Conservation (phyloP, 2,329 filamentous ascomycete genomes). For the Pseudogymnoascus sp. region DNA sequence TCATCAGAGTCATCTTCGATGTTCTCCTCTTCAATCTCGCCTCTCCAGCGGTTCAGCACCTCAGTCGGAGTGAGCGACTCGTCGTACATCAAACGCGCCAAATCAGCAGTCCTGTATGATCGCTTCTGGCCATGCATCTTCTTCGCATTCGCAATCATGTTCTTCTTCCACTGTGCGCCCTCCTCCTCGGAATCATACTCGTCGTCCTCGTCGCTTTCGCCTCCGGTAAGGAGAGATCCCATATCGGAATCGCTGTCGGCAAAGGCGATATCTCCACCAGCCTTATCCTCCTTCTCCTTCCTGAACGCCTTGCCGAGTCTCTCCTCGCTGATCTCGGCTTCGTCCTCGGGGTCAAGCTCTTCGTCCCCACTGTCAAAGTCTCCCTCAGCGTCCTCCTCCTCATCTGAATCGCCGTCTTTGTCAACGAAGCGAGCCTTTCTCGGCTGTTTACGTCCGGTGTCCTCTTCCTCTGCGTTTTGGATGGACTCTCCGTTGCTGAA, state of each 20-base stretch:
- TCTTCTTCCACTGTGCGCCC: slow-evolving; percentile 77
- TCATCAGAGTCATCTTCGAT: slow-evolving; percentile 47
- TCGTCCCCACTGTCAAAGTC: slow-evolving; percentile 48
- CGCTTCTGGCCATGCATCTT: slow-evolving; percentile 61
- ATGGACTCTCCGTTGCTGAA: slow-evolving; percentile 72
- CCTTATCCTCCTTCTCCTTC: slow-evolving; percentile 41
- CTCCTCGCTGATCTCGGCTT: slow-evolving; percentile 49
- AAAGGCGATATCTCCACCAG: slow-evolving; percentile 71
- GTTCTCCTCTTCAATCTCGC: slow-evolving; percentile 48
- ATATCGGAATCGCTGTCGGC: slow-evolving; percentile 96
- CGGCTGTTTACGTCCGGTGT: slow-evolving; percentile 53
- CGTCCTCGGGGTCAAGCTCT: slow-evolving; percentile 41
- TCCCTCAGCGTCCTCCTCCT: slow-evolving; percentile 45
- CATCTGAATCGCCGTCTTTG: slow-evolving; percentile 49
- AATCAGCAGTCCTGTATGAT: slow-evolving; percentile 69
- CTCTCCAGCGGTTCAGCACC: slow-evolving; percentile 72
- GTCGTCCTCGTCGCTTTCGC: slow-evolving; percentile 39
- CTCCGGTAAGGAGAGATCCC: slow-evolving; percentile 50
- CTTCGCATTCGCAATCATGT: slow-evolving; percentile 67
- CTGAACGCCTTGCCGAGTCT: slow-evolving; percentile 55
- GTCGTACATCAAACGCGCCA: slow-evolving; percentile 86
- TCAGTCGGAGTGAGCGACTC: slow-evolving; percentile 65
- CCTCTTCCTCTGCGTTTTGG: slow-evolving; percentile 47
- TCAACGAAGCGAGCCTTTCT: slow-evolving; percentile 50
- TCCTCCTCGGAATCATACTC: slow-evolving; percentile 61